Evolutionary conservation across 1,139 yeast genomes (phyloP).

Genomic region (Candida dubliniensis): DNA sequence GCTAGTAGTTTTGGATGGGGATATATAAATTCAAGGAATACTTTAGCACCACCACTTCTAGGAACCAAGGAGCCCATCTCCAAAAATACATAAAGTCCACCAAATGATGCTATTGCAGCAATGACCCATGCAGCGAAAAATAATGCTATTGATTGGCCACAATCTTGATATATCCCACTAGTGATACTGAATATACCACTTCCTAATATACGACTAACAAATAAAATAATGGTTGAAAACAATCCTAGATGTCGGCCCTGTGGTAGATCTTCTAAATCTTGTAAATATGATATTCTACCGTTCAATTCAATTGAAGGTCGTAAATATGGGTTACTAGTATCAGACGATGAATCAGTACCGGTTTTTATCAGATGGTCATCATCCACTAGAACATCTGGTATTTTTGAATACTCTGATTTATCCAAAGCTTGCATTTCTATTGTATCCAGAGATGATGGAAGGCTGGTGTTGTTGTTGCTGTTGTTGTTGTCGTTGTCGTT

Average conservation of each 20-base stretch:
- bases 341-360: constrained; percentile 1
- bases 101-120: constrained; percentile 61
- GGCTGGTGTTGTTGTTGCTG: not conserved
- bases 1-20: constrained; percentile 58
- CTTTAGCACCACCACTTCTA: constrained; percentile 73
- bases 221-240: constrained; percentile 61
- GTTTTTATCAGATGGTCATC: not conserved
- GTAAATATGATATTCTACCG: constrained; percentile 18
- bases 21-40: constrained; percentile 65
- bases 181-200: constrained; percentile 78
- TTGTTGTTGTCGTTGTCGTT: not conserved
- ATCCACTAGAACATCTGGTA: constrained; percentile 5
- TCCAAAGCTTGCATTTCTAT: constrained; percentile 15
- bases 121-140: constrained; percentile 63
- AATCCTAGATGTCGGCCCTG: constrained; percentile 75
- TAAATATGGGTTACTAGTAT: constrained; percentile 4
- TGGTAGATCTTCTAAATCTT: constrained; percentile 56
- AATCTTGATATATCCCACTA: constrained; percentile 61
- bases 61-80: constrained; percentile 73
- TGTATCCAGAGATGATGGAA: not conserved
- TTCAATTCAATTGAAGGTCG: constrained; percentile 5
- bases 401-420: constrained; percentile 13
- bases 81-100: constrained; percentile 64
- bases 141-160: constrained; percentile 63
- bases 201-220: constrained; percentile 70